phyloP scores from a whole-genome alignment of 1,284 basidiomycete genomes.

The Anthracocystis panici-leucophaei region DNA sequence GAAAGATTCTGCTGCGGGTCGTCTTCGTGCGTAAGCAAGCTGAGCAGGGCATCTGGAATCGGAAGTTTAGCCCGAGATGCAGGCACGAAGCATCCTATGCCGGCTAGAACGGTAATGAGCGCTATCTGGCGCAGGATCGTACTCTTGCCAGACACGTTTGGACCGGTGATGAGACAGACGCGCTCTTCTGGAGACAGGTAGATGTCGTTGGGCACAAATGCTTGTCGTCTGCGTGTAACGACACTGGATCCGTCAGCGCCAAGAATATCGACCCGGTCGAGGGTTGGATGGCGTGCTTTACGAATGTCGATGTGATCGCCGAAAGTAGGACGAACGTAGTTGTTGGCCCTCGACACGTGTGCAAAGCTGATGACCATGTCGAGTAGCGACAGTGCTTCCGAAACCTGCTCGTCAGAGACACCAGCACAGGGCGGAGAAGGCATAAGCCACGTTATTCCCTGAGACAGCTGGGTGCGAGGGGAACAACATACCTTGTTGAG shows the following conservation, averaged over 20 bases:
- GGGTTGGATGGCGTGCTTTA: slow-evolving; percentile 72
- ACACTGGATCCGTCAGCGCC: slow-evolving; percentile 4
- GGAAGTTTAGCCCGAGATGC: slow-evolving; percentile 70
- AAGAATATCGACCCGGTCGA: slow-evolving; percentile 79
- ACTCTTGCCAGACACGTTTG: slow-evolving; percentile 81
- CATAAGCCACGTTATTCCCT: not conserved
- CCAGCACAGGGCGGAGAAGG: not conserved
- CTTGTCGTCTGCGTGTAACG: slow-evolving; percentile 13
- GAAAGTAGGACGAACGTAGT: slow-evolving; percentile 54
- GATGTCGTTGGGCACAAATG: slow-evolving; percentile 46
- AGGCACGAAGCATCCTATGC: slow-evolving; percentile 78
- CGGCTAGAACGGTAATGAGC: slow-evolving; percentile 84
- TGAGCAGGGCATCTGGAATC: slow-evolving; percentile 84
- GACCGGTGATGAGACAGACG: slow-evolving; percentile 70
- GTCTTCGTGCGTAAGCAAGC: slow-evolving; percentile 90
- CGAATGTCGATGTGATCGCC: slow-evolving; percentile 64
- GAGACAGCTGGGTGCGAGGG: not conserved
- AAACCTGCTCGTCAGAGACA: slow-evolving; percentile 28
- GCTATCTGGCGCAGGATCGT: slow-evolving; percentile 90
- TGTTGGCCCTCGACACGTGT: slow-evolving; percentile 26
- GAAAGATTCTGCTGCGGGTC: slow-evolving; percentile 71
- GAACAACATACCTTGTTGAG: slow-evolving; percentile 51
- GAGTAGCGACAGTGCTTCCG: slow-evolving; percentile 57
- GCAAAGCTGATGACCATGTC: slow-evolving; percentile 59
- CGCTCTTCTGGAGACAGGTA: slow-evolving; percentile 42